Evolutionary conservation across 495 filamentous ascomycete genomes (phyloP), one percentile per base, ranked within the genome.

Genomic region (Cenococcum geophilum): DNA sequence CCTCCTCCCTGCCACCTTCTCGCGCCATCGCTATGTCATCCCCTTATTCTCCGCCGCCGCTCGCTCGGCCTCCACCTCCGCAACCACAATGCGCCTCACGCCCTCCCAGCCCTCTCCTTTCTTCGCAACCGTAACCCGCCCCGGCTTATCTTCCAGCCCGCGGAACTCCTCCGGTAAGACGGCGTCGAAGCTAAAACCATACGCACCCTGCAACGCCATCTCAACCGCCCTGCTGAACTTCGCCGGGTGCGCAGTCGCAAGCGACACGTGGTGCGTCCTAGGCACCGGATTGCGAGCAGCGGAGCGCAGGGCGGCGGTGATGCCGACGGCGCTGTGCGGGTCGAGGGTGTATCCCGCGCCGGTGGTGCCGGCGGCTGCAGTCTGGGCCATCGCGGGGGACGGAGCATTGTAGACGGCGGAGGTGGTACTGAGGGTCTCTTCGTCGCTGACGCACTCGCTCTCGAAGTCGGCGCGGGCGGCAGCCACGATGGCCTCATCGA

Each of bases 181-280:
- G 45, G 83, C 75, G 45, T 84, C 76, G 69, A 95, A 96, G 51
- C 79, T 77, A 64, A 91, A 97, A 0, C 78, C 81, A 6, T 76
- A 64, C 72, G 87, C 78, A 21, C 78, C 81, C 23, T 81, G 79
- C 73, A 97, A 74, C 0, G 91, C 91, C 37, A 84, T 66, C 59
- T 87, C 81, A 4, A 97, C 91, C 0, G 88, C 91, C 50, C 81
- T 79, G 10, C 83, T 82, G 70, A 97, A 97, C 74, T 97, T 97
- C 43, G 92, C 92, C 3, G 92, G 92, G 76, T 97, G 92, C 9
- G 92, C 92, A 1, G 92, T 97, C 5, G 89, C 87, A 5, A 97
- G 82, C 2, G 89, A 83, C 71, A 98, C 88, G 68, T 89, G 86
- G 56, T 79, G 77, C 20, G 75, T 76, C 18, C 72, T 68, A 9